Conservation (phyloP, 371 early-diverging fungal genomes). For the Rhizomucor miehei region DNA sequence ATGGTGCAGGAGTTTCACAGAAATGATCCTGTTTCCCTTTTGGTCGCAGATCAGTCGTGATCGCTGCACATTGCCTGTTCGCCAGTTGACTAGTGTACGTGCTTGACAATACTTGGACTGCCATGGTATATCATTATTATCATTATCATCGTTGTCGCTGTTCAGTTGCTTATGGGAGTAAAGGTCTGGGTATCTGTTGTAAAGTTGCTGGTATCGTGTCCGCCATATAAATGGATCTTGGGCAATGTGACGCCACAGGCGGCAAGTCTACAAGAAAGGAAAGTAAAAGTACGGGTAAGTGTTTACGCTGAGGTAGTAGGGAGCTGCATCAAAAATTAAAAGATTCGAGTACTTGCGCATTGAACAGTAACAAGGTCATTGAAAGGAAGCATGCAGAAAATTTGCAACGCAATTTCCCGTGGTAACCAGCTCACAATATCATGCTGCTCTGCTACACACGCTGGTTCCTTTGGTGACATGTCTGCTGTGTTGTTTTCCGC, state of each 20-base stretch:
- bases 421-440: slow-evolving; percentile 29
- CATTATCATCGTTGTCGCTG: background rate
- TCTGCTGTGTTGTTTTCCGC: slow-evolving; percentile 15
- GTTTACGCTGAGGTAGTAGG: too few relatives aligned
- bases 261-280: slow-evolving; percentile 26
- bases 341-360: slow-evolving; percentile 24
- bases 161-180: slow-evolving; percentile 21
- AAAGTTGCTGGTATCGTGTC: slow-evolving; percentile 19
- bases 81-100: slow-evolving; percentile 37
- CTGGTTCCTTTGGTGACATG: slow-evolving; percentile 10
- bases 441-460: slow-evolving; percentile 8
- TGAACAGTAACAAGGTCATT: slow-evolving; percentile 36
- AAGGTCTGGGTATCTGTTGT: slow-evolving; percentile 29
- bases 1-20: slow-evolving; percentile 31
- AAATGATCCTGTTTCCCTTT: slow-evolving; percentile 24
- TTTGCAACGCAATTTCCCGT: slow-evolving; percentile 28
- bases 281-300: too few relatives aligned
- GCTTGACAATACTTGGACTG: slow-evolving; percentile 39
- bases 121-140: slow-evolving; percentile 12
- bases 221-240: slow-evolving; percentile 39
- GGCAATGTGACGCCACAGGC: slow-evolving; percentile 32
- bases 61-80: slow-evolving; percentile 40
- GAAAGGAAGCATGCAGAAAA: slow-evolving; percentile 31
- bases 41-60: slow-evolving; percentile 20
- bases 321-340: too few relatives aligned